Evolutionary conservation across 2,329 filamentous ascomycete species (phyloP), one percentile per base, ranked within the genome.

Genomic region (Aureobasidium sp.): DNA sequence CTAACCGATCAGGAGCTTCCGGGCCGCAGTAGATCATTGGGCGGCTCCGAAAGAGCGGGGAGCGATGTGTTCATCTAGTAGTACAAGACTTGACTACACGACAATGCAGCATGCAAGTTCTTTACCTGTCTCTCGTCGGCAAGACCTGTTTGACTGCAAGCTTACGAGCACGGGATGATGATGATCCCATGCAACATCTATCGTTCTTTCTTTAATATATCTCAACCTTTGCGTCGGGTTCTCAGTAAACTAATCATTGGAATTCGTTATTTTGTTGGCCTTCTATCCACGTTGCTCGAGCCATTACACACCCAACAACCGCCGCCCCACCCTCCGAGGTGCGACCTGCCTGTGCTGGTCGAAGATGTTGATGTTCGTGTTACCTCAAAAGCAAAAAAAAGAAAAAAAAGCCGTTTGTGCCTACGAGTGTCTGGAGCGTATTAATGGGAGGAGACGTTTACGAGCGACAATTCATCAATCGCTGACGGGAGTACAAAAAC

Each of bases 301-400:
- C 51, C 9, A 29, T 29, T 43, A 55, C 33, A 33, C 51, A 11
- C 8, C n/a, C 51, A 37, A 43, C 19, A 55, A 25, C 17, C 17
- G 40, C 37, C 15, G 51, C 51, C 55, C 43, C 55, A 49, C 55
- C 55, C 43, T 49, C 33, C 49, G 17, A 49, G 55, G 21, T 49
- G 43, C 21, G 42, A 58, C 55, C 25, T 37, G 33, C 38, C 40
- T 40, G 25, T 38, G 51, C 31, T 35, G 53, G 38, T 42, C 17
- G 17, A 38, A 27, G 27, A 43, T 21, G 21, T 45, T 40, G 33
- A 49, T 19, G 21, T 40, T 33, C 40, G 59, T 60, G 59, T 54
- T 40, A 60, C 57, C 43, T n/a, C 57, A 27, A 9, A n/a, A 37
- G 21, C 23, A 42, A 46, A 63, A 68, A 57, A 64, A 68, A 27